These are phyloP conservation scores for Dothistroma septosporum DNA, from an alignment of 2,329 filamentous ascomycete species.

Conservation along the genomic window DNA sequence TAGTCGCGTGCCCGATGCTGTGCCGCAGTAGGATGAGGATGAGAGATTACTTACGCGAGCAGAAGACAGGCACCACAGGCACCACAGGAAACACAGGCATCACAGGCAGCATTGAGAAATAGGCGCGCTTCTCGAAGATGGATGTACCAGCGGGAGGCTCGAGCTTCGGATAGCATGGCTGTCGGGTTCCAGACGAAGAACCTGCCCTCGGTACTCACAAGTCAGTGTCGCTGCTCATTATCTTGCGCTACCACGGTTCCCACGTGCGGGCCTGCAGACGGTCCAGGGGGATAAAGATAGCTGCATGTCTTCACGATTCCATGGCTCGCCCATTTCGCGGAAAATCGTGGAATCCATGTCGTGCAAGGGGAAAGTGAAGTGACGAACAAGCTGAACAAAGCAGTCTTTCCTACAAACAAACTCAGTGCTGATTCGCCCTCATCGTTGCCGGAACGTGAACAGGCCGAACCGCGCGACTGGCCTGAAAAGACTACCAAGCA, in stretches of 20 bases:
- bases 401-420: background rate
- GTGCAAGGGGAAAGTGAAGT: background rate
- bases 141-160: background rate
- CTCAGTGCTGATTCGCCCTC: background rate
- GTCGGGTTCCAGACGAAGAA: background rate
- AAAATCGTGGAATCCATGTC: background rate
- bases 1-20: background rate
- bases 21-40: background rate
- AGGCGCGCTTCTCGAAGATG: background rate
- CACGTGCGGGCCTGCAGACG: background rate
- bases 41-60: background rate
- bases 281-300: background rate
- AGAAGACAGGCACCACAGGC: background rate
- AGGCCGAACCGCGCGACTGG: background rate
- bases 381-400: background rate
- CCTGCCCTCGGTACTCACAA: background rate
- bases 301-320: background rate
- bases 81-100: too few species aligned
- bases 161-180: background rate
- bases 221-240: background rate
- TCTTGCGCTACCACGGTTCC: background rate
- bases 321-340: background rate
- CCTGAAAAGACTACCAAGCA: background rate
- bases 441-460: background rate
- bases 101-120: too few species aligned